phyloP scores from a whole-genome alignment of 2,329 filamentous ascomycete genomes.

The Aspergillus niger region DNA sequence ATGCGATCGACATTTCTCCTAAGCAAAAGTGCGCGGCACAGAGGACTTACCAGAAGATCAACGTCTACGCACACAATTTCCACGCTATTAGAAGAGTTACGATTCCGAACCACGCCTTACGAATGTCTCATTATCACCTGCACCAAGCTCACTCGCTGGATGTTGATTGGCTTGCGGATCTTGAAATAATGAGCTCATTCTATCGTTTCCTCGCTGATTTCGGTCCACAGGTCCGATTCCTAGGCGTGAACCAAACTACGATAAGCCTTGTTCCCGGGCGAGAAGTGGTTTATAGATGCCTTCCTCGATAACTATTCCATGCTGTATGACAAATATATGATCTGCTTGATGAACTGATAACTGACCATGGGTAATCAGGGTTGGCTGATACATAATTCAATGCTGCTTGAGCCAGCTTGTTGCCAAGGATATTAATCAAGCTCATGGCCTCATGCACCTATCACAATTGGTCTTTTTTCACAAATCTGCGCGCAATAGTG shows the following conservation, averaged over 20 bases:
- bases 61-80: no score
- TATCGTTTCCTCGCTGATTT: not conserved
- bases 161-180: not conserved
- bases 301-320: constrained; percentile 54
- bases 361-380: no score
- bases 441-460: constrained; percentile 80
- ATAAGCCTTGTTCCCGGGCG: constrained; percentile 43
- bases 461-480: constrained; percentile 65
- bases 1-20: not conserved
- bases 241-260: constrained; percentile 24
- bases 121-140: constrained; percentile 14
- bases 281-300: constrained; percentile 56
- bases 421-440: constrained; percentile 57
- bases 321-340: constrained; percentile 58
- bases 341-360: constrained; percentile 51
- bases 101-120: constrained; percentile 62
- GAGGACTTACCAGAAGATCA: no score
- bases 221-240: constrained; percentile 2
- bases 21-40: not conserved
- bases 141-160: not conserved
- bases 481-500: constrained; percentile 63
- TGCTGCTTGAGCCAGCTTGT: constrained; percentile 56
- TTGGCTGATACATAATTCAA: constrained; percentile 57
- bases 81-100: constrained; percentile 30
- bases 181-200: not conserved